These are phyloP conservation scores for Massarina eburnea DNA, from an alignment of 2,329 filamentous ascomycete genomes.

Conservation along the genomic window DNA sequence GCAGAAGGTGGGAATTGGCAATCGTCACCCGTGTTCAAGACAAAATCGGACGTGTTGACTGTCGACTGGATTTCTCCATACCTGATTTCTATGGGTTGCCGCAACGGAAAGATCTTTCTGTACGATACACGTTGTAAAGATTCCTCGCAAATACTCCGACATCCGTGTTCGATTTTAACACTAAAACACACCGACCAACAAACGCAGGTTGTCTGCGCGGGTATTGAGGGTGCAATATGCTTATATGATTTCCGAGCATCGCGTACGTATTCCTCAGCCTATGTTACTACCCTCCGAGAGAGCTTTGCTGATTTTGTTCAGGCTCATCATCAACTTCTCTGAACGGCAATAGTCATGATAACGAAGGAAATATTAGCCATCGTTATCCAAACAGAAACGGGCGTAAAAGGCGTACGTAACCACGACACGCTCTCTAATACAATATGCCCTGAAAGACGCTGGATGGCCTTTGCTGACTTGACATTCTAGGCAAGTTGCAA, in stretches of 20 bases:
- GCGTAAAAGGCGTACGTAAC: too few relatives aligned
- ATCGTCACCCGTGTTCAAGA: constrained; percentile 5
- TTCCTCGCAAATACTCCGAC: constrained; percentile 25
- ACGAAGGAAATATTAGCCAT: too few relatives aligned
- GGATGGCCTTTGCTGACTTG: too few relatives aligned
- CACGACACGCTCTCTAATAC: too few relatives aligned
- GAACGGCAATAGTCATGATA: too few relatives aligned
- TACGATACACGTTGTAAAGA: constrained; percentile 34
- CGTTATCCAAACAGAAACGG: too few relatives aligned
- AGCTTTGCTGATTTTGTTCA: too few relatives aligned
- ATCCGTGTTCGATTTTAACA: constrained; percentile 24
- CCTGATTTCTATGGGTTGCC: constrained; percentile 33
- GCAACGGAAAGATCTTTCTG: constrained; percentile 36
- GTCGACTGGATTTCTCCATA: constrained; percentile 37
- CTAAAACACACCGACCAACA: constrained; percentile 29
- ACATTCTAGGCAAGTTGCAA: too few relatives aligned
- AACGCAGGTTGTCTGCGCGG: constrained; percentile 30
- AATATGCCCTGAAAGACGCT: too few relatives aligned
- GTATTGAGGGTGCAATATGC: constrained; percentile 27
- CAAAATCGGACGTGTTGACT: constrained; percentile 32
- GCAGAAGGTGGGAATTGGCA: constrained; percentile 24
- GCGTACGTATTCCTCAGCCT: constrained; percentile 10
- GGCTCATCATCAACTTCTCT: too few relatives aligned
- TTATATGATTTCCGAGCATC: constrained; percentile 36
- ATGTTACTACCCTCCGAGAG: too few relatives aligned